phyloP scores from a whole-genome alignment of 1,284 basidiomycete species.

The Trichosporon sp. region DNA sequence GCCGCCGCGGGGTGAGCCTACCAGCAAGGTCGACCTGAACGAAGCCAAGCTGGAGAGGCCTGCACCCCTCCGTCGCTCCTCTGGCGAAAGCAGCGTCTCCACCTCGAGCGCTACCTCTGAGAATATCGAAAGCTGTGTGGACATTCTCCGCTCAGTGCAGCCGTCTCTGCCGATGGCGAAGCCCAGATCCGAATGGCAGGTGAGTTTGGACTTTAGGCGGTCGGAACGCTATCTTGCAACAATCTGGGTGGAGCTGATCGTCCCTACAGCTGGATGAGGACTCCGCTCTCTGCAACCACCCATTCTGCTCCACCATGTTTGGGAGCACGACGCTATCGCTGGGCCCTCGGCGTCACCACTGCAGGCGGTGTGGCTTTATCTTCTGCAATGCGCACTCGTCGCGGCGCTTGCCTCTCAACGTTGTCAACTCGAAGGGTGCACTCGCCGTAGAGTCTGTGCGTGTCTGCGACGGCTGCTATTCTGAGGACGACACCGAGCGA shows the following conservation, averaged over 20 bases:
- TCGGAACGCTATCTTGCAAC: background rate
- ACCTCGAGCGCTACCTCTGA: background rate
- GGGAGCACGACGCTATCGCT: slow-evolving; percentile 29
- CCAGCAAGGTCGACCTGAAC: slow-evolving; percentile 12
- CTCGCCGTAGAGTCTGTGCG: slow-evolving; percentile 20
- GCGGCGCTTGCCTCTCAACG: slow-evolving; percentile 20
- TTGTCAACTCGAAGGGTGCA: slow-evolving; percentile 14
- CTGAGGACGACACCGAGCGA: slow-evolving; percentile 8
- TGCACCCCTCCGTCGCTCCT: background rate
- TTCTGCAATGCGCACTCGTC: slow-evolving; percentile 36
- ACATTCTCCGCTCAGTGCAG: slow-evolving; percentile 10
- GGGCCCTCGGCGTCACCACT: slow-evolving; percentile 40
- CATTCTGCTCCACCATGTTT: slow-evolving; percentile 40
- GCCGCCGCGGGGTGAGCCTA: slow-evolving; percentile 9
- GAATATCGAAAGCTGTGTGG: slow-evolving; percentile 1
- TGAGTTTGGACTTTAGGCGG: slow-evolving; percentile 18
- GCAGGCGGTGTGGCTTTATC: slow-evolving; percentile 37
- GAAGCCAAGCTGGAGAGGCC: background rate
- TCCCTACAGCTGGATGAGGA: slow-evolving; percentile 26
- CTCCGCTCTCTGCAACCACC: slow-evolving; percentile 36
- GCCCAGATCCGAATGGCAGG: slow-evolving; percentile 29
- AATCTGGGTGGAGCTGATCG: slow-evolving; percentile 10
- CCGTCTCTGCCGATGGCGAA: slow-evolving; percentile 10
- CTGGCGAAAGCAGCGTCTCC: background rate
- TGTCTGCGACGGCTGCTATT: slow-evolving; percentile 38